Evolutionary conservation across 108 stramenopile genomes (phyloP), one percentile per base, ranked within the genome.

Genomic region (Skeletonema marinoi): DNA sequence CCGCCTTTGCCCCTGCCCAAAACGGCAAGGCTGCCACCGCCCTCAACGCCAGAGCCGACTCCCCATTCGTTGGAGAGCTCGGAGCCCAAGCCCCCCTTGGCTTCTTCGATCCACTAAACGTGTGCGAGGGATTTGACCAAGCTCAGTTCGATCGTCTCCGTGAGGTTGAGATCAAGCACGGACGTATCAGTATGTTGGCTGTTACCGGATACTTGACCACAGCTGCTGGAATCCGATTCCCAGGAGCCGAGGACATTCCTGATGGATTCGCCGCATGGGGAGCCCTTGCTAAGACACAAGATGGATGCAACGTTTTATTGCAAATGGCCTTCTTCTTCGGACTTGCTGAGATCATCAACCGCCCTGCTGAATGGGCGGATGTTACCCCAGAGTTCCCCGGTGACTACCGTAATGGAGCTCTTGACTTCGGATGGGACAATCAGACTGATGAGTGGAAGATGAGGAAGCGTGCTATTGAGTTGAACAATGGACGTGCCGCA

Each of bases 391-490:
- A 91, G 73, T 89, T 88, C 87, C 73, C 78, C 9, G 92, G 92
- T 59, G 92, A 92, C 46, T 84, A 90, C 69, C 87, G 92, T 80
- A 92, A 90, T 78, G 89, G 88, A 60, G 71, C 85, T 72, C 65
- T 90, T 62, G 89, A 90, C 81, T 90, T 92, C 83, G 80, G 84
- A n/a, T 92, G 91, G 91, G 87, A 86, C 61, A 80, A 63, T 32
- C 76, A 87, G 66, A 77, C 77, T 32, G 86, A 85, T 50, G 91
- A 88, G 51, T 73, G 79, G 19, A 87, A 91, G 85, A 41, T 81
- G 71, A 38, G 71, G 59, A 96, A 96, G 88, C 83, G 92, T 65
- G 94, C 89, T 60, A 93, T 95, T 61, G 95, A 95, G 73, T 87
- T 96, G 21, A 56, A 56, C 54, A 56, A 56, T 56, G 54, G 54